Conservation (phyloP, 2,329 filamentous ascomycete species). For the Grosmannia clavigera region DNA sequence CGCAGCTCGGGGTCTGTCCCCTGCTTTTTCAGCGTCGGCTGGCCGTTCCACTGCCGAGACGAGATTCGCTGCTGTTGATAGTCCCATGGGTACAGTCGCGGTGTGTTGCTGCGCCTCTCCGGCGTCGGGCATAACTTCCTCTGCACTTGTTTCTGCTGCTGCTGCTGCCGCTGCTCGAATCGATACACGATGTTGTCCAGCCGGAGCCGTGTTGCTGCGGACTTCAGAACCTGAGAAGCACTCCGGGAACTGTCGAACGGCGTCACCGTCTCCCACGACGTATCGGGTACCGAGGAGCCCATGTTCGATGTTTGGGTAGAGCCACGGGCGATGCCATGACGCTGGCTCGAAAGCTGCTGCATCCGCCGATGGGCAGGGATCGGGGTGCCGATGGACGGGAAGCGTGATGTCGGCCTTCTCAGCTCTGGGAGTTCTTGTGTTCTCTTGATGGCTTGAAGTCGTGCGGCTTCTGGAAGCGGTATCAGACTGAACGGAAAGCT, state of each 20-base stretch:
- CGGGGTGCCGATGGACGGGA: not conserved
- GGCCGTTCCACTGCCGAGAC: not conserved
- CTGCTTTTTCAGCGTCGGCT: conserved; percentile 3
- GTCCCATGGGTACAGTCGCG: conserved; percentile 15
- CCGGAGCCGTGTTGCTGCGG: conserved; percentile 5
- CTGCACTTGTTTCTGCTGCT: not conserved
- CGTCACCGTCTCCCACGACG: not conserved
- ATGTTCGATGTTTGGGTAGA: no score
- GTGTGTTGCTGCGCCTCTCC: not conserved
- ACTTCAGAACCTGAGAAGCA: not conserved
- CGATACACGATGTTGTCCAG: conserved; percentile 2
- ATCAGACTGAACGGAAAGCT: conserved; percentile 20
- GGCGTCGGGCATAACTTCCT: not conserved
- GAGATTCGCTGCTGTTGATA: conserved; percentile 1
- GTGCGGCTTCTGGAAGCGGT: conserved; percentile 18
- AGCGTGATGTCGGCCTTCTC: not conserved
- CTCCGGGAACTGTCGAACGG: not conserved
- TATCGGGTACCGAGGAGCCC: not conserved
- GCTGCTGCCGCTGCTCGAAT: not conserved
- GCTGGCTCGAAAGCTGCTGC: not conserved
- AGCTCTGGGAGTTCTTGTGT: not conserved
- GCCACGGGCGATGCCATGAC: no score
- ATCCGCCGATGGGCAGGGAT: not conserved
- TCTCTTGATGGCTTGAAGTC: conserved; percentile 14
- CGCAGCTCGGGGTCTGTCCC: conserved; percentile 12